Conservation (phyloP, 2,329 filamentous ascomycete genomes). For the Cryphonectria carpinicola region DNA sequence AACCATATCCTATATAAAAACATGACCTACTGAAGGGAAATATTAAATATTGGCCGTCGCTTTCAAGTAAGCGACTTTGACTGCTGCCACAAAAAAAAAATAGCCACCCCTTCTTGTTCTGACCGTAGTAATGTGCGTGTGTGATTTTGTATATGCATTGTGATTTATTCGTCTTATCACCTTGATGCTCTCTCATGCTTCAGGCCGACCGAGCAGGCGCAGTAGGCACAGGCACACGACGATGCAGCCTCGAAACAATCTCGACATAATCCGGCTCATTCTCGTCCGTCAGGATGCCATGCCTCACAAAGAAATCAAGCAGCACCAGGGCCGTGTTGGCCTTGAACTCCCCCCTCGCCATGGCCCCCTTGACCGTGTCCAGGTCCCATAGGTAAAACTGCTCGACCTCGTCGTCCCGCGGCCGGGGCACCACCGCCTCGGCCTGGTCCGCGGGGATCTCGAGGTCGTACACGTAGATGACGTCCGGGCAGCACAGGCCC, state of each 20-base stretch:
- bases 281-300: slow-evolving; percentile 73
- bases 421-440: slow-evolving; percentile 63
- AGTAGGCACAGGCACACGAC: slow-evolving; percentile 47
- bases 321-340: slow-evolving; percentile 79
- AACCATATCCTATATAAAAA: background rate
- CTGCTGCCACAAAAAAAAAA: background rate
- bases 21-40: background rate
- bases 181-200: background rate
- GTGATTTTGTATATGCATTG: background rate
- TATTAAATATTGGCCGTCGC: background rate
- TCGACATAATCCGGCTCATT: slow-evolving; percentile 74
- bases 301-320: slow-evolving; percentile 80
- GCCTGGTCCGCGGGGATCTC: slow-evolving; percentile 51
- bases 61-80: background rate
- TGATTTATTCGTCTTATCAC: background rate
- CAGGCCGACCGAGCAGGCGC: slow-evolving; percentile 8
- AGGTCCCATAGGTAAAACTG: slow-evolving; percentile 72
- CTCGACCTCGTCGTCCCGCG: slow-evolving; percentile 78
- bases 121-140: background rate
- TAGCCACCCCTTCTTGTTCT: background rate
- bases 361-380: slow-evolving; percentile 58
- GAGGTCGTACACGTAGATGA: slow-evolving; percentile 73
- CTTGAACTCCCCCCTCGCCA: slow-evolving; percentile 77
- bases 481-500: slow-evolving; percentile 65
- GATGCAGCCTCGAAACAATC: slow-evolving; percentile 56